phyloP scores from a whole-genome alignment of 169 alveolate species.

The Plasmodium reichenowi region DNA sequence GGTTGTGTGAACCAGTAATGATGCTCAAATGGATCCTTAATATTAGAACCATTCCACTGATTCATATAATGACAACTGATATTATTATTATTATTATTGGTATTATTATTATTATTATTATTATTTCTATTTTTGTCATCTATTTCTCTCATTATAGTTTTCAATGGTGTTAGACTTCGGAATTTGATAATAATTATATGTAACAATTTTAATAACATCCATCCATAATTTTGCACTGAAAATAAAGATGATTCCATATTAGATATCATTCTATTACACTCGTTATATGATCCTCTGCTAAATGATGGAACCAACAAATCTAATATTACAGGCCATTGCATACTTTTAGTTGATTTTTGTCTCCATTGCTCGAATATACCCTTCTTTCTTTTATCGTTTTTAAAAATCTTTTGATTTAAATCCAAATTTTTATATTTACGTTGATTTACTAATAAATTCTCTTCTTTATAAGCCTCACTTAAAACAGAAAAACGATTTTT shows the following conservation, averaged over 20 bases:
- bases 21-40: conserved; percentile 54
- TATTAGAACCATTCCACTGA: not conserved
- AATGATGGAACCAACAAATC: conserved; percentile 78
- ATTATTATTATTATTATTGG: too few species aligned
- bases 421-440: conserved; percentile 30
- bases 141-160: conserved; percentile 27
- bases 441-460: conserved; percentile 5
- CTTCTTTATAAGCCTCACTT: conserved; percentile 16
- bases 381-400: conserved; percentile 46
- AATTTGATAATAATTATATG: conserved; percentile 75
- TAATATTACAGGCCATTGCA: conserved; percentile 80
- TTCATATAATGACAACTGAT: too few species aligned
- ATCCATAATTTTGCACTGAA: conserved; percentile 82
- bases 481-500: conserved; percentile 23
- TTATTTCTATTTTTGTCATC: conserved; percentile 16
- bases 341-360: conserved; percentile 53
- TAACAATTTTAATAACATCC: conserved; percentile 79
- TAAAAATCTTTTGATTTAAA: conserved; percentile 24
- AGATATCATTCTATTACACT: conserved; percentile 32
- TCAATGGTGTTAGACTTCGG: conserved; percentile 67
- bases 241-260: conserved; percentile 65
- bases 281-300: conserved; percentile 59
- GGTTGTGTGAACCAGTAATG: conserved; percentile 58
- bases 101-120: not conserved
- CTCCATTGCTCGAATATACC: conserved; percentile 59